A percentile compares a stretch with the other conserved stretches of the same genome.
Conservation (phyloP, 2,329 filamentous ascomycete genomes). For the Claviceps capensis region DNA sequence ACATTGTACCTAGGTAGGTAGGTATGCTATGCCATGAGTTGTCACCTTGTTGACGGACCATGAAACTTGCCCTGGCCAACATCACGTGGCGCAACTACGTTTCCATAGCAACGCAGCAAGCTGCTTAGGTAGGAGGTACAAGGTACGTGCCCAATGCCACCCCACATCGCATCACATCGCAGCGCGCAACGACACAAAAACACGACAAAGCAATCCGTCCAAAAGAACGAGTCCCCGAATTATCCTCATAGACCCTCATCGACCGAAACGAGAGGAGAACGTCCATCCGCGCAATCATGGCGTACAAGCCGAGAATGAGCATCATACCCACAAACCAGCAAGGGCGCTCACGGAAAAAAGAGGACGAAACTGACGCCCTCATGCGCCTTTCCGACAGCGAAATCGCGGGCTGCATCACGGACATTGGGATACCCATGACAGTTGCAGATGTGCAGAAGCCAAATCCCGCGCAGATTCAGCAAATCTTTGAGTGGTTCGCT, state of each 20-base stretch:
- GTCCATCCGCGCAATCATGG: slow-evolving; percentile 26
- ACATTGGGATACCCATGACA: slow-evolving; percentile 85
- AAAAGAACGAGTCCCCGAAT: background rate
- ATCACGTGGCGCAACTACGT: slow-evolving; percentile 1
- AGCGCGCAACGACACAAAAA: background rate
- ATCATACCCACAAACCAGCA: slow-evolving; percentile 41
- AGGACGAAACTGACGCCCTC: slow-evolving; percentile 45
- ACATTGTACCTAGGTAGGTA: background rate
- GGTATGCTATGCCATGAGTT: background rate
- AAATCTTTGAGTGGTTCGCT: slow-evolving; percentile 96
- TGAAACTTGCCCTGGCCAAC: background rate
- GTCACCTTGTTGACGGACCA: background rate
- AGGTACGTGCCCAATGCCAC: background rate
- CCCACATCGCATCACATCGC: background rate
- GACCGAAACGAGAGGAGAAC: background rate
- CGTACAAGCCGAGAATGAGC: slow-evolving; percentile 47
- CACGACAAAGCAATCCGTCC: background rate
- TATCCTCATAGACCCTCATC: too few relatives aligned
- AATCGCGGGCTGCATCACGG: slow-evolving; percentile 92
- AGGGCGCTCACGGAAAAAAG: slow-evolving; percentile 41
- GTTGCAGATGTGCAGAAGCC: slow-evolving; percentile 83
- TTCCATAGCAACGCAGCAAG: slow-evolving; percentile 7
- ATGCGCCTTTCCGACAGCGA: slow-evolving; percentile 55
- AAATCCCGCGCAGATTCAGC: slow-evolving; percentile 86
- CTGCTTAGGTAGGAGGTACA: background rate